Evolutionary conservation across 805 yeast genomes (phyloP), one percentile per base, ranked within the genome.

Genomic region (Clavispora vitiphila): DNA sequence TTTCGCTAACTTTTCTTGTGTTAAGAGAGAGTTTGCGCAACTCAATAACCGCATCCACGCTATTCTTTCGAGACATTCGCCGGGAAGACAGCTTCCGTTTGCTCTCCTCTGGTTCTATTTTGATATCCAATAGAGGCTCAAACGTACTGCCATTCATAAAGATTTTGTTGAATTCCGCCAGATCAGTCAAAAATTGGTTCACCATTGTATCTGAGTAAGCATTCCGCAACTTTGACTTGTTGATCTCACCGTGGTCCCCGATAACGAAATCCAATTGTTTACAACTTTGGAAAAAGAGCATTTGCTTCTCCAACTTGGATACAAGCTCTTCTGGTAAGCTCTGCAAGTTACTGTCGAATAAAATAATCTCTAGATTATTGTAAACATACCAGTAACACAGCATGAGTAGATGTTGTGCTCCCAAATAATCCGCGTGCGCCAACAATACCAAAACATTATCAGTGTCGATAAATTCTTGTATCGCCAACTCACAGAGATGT

Each of bases 381-480:
- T 76, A 79, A 10, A 86, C 67, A 50, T 76, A 84, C 81, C 87
- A 81, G 20, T 81, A 64, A 55, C 95, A 78, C 40, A 77, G 74
- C 38, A 71, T 69, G 45, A 78, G 69, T 27, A 89, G 58, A 48
- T 81, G 76, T 10, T 61, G 57, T 6, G 88, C 84, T 16, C 72
- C 60, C 36, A 72, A 62, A 15, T 62, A 51, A 35, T 71, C 71
- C 0, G 95, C 73, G 52, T 80, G 80, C 10, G 71, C 62, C 11
- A 86, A 54, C 11, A 88, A 54, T 0, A 71, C 43, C 10, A 78
- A 62, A 1, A 83, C 86, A 51, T 84, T 85, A 15, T 83, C 85
- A 9, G 78, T 61, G 18, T 58, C 61, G 15, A 83, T 72, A 34
- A 76, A 75, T 45, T 77, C 81, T 42, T 77, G 74, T 15, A 85